Evolutionary conservation across 2,329 filamentous ascomycete species (phyloP).

Genomic region (Chaetomiaceae sp.): DNA sequence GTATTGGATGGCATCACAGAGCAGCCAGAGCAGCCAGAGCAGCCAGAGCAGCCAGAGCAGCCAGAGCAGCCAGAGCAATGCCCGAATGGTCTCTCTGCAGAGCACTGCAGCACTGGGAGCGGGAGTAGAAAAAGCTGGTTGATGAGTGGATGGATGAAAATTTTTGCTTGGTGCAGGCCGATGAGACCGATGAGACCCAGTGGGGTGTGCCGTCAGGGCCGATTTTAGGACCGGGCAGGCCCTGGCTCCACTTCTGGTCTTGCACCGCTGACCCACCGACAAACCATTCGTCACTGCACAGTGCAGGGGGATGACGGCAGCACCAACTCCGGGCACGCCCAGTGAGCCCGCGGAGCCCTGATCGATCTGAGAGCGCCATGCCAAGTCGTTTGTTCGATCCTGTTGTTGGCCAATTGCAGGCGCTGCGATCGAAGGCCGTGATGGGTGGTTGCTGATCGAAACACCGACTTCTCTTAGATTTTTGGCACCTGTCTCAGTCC

Average conservation of each 20-base stretch:
- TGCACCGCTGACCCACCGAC: not conserved
- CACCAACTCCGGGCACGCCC: not conserved
- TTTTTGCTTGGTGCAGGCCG: slow-evolving; percentile 8
- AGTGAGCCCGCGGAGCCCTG: not conserved
- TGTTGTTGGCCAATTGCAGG: not conserved
- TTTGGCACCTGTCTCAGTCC: not conserved
- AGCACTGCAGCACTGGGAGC: too few relatives aligned
- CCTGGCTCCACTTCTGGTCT: slow-evolving; percentile 5
- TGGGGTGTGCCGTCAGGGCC: slow-evolving; percentile 6
- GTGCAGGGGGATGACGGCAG: not conserved
- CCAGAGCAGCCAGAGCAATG: not conserved
- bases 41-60: too few relatives aligned
- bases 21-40: too few relatives aligned
- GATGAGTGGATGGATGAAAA: slow-evolving; percentile 19
- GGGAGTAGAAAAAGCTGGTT: not conserved
- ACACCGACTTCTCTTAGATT: not conserved
- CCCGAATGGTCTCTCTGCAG: slow-evolving; percentile 17
- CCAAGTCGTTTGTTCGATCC: slow-evolving; percentile 3
- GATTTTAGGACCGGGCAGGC: slow-evolving; percentile 5
- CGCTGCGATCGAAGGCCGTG: not conserved
- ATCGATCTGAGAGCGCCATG: not conserved
- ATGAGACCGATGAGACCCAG: not conserved
- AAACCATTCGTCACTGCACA: too few relatives aligned
- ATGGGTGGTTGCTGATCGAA: not conserved
- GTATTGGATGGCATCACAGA: slow-evolving; percentile 6